phyloP scores from a whole-genome alignment of 768 basidiomycete species.

The Inosperma sp. region DNA sequence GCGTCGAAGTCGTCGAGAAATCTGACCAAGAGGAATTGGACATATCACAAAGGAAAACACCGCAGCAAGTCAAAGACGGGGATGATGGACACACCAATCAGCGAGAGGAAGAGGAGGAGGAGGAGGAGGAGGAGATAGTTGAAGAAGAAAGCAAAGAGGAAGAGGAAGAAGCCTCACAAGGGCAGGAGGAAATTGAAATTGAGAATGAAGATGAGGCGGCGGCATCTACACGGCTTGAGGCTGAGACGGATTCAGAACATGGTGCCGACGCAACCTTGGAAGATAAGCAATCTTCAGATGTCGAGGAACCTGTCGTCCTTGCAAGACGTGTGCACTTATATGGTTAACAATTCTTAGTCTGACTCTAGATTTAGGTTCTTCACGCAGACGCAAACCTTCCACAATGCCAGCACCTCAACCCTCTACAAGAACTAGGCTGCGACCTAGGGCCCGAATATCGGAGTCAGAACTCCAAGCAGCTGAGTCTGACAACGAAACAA shows the following conservation, averaged over 20 bases:
- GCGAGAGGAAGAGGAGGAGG: slow-evolving; percentile 19
- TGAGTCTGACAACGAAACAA: slow-evolving; percentile 27
- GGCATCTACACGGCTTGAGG: slow-evolving; percentile 2
- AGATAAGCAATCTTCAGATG: slow-evolving; percentile 12
- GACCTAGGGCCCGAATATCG: slow-evolving; percentile 25
- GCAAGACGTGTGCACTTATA: slow-evolving; percentile 31
- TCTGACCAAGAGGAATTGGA: not conserved
- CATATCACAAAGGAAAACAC: slow-evolving; percentile 7
- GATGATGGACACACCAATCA: slow-evolving; percentile 9
- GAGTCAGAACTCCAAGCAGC: slow-evolving; percentile 21
- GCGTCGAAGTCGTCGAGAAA: no score
- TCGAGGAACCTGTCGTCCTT: slow-evolving; percentile 21
- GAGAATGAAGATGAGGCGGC: slow-evolving; percentile 13
- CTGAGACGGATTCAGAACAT: slow-evolving; percentile 15
- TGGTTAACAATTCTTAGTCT: not conserved
- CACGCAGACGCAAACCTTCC: slow-evolving; percentile 38
- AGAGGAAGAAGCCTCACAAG: slow-evolving; percentile 18
- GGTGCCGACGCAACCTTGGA: slow-evolving; percentile 9
- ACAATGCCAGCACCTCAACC: slow-evolving; percentile 29
- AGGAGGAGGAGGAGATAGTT: slow-evolving; percentile 14
- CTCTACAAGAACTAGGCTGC: slow-evolving; percentile 26
- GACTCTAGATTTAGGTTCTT: slow-evolving; percentile 29
- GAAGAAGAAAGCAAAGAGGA: slow-evolving; percentile 22
- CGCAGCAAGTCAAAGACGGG: not conserved
- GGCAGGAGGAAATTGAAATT: slow-evolving; percentile 15